Evolutionary conservation across 352 stramenopile genomes (phyloP).

Genomic region (Thraustotheca clavata): DNA sequence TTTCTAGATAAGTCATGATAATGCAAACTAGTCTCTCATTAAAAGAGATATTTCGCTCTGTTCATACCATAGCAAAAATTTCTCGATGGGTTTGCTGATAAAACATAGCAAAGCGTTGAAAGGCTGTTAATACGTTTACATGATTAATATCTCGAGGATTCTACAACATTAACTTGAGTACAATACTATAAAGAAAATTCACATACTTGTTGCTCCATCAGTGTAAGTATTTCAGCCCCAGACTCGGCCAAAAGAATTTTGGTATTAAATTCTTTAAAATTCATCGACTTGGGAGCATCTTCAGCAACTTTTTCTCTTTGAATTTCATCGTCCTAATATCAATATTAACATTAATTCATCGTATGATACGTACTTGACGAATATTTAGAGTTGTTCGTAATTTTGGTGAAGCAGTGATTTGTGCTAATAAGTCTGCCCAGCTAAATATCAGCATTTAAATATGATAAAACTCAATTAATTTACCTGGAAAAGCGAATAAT

Average conservation of each 20-base stretch:
- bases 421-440: slow-evolving; percentile 6
- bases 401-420: background rate
- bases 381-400: slow-evolving; percentile 3
- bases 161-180: background rate
- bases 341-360: background rate
- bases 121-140: slow-evolving; percentile 14
- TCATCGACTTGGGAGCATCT: background rate
- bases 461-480: background rate
- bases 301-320: background rate
- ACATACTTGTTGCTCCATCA: background rate
- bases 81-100: background rate
- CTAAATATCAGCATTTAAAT: background rate
- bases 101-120: slow-evolving; percentile 21
- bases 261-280: slow-evolving; percentile 15
- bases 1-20: background rate
- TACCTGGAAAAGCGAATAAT: slow-evolving; percentile 13
- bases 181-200: background rate
- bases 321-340: slow-evolving; percentile 4
- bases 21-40: background rate
- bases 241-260: slow-evolving; percentile 12
- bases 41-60: background rate
- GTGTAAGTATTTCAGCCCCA: background rate
- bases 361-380: background rate
- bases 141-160: slow-evolving; percentile 1
- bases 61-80: slow-evolving; percentile 11